Evolutionary conservation across 2,329 filamentous ascomycete genomes (phyloP).

Genomic region (Trichoderma aggressivum): DNA sequence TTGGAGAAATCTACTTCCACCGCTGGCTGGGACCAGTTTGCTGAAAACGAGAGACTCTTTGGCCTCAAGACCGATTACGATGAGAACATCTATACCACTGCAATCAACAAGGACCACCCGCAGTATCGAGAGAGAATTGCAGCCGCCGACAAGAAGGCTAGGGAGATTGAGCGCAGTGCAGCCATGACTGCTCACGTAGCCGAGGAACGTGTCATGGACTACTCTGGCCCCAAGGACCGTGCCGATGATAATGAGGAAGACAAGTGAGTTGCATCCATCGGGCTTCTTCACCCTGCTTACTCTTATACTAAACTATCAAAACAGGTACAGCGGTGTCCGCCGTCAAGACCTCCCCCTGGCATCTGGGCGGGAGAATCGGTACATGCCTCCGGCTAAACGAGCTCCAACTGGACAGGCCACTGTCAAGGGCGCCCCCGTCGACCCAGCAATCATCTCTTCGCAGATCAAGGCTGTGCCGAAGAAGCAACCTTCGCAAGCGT

Average conservation of each 20-base stretch:
- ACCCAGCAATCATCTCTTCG: conserved; percentile 89
- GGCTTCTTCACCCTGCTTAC: conserved; percentile 12
- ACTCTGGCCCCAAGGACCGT: conserved; percentile 58
- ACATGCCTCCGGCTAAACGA: conserved; percentile 85
- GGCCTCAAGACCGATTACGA: conserved; percentile 88
- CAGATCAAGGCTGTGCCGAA: conserved; percentile 57
- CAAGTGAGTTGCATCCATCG: conserved; percentile 55
- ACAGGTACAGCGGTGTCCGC: conserved; percentile 85
- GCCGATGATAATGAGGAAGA: conserved; percentile 85
- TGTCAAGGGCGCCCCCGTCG: conserved; percentile 72
- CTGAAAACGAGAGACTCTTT: conserved; percentile 81
- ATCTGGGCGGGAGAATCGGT: conserved; percentile 59
- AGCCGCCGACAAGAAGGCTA: conserved; percentile 76
- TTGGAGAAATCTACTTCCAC: conserved; percentile 58
- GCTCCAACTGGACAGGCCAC: conserved; percentile 72
- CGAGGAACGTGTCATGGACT: conserved; percentile 79
- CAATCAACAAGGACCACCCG: conserved; percentile 80
- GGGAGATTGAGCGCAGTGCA: conserved; percentile 79
- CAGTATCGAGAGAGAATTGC: conserved; percentile 75
- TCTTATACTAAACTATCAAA: conserved; percentile 23
- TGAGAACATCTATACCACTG: conserved; percentile 90
- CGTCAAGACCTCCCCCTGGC: conserved; percentile 69
- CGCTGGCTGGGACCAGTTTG: conserved; percentile 86
- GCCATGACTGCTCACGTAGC: conserved; percentile 78
- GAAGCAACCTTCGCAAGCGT: conserved; percentile 31